Conservation (phyloP, 192 early-diverging fungal genomes). For the Mortierella claussenii region DNA sequence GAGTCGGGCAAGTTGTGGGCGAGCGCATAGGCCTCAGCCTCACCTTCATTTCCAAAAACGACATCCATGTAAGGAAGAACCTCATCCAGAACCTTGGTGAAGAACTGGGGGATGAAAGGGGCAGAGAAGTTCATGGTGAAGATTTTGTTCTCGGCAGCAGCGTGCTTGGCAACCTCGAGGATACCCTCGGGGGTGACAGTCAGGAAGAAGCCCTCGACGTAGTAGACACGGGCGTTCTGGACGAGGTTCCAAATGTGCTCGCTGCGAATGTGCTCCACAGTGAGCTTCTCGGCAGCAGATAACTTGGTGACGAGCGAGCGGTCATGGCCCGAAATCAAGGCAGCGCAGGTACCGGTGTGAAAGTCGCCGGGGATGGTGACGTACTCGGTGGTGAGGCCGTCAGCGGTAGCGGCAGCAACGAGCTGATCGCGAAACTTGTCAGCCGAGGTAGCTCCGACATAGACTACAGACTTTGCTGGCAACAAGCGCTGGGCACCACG, state of each 20-base stretch:
- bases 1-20: conserved; percentile 70
- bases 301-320: conserved; percentile 95
- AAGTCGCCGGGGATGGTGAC: conserved; percentile 71
- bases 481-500: conserved; percentile 91
- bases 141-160: conserved; percentile 82
- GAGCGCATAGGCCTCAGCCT: conserved; percentile 86
- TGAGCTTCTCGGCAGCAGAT: conserved; percentile 87
- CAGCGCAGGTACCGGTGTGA: conserved; percentile 96
- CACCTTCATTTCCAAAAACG: conserved; percentile 97
- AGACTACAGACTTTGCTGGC: conserved; percentile 87
- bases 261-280: conserved; percentile 54
- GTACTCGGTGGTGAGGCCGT: conserved; percentile 93
- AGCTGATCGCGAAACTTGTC: conserved; percentile 85
- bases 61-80: conserved; percentile 90
- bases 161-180: conserved; percentile 89
- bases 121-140: conserved; percentile 97
- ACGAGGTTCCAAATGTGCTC: conserved; percentile 90
- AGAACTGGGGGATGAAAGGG: conserved; percentile 95
- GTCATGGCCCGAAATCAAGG: conserved; percentile 90
- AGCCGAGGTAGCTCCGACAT: conserved; percentile 92
- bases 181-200: conserved; percentile 90
- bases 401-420: conserved; percentile 78
- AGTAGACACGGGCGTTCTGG: conserved; percentile 89
- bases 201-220: conserved; percentile 95
- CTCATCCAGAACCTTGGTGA: conserved; percentile 82